phyloP scores from a whole-genome alignment of 306 rosid genomes.

The Ammopiptanthus mongolicus region DNA sequence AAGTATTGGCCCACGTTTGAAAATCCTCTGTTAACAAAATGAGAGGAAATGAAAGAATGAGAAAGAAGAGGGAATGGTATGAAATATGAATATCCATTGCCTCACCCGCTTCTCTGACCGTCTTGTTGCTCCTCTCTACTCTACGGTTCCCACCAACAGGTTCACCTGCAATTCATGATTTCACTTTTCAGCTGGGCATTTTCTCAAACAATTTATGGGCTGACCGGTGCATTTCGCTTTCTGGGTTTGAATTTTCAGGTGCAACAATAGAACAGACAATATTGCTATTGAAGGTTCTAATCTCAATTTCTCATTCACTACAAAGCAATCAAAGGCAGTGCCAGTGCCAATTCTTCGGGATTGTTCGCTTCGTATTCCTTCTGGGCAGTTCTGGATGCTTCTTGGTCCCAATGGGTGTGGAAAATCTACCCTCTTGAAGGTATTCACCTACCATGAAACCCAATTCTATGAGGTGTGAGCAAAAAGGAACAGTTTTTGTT shows the following conservation, averaged over 20 bases:
- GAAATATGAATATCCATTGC: slow-evolving; percentile 41
- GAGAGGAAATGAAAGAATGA: not conserved
- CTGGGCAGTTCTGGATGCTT: slow-evolving; percentile 89
- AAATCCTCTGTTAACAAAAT: not conserved
- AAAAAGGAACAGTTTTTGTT: not conserved
- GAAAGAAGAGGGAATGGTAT: slow-evolving; percentile 24
- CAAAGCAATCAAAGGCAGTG: slow-evolving; percentile 40
- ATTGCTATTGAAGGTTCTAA: slow-evolving; percentile 61
- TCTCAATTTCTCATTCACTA: slow-evolving; percentile 50
- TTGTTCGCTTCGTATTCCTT: slow-evolving; percentile 72
- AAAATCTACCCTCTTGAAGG: slow-evolving; percentile 88
- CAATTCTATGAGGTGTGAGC: not conserved
- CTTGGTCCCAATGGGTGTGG: slow-evolving; percentile 92
- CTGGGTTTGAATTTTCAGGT: slow-evolving; percentile 24
- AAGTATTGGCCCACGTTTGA: not conserved
- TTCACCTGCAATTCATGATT: not conserved
- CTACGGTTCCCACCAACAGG: slow-evolving; percentile 27
- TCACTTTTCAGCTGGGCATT: slow-evolving; percentile 26
- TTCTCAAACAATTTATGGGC: slow-evolving; percentile 19
- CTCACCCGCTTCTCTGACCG: slow-evolving; percentile 26
- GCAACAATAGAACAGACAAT: slow-evolving; percentile 20
- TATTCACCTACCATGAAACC: not conserved
- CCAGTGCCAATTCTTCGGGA: slow-evolving; percentile 58
- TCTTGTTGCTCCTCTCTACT: slow-evolving; percentile 36
- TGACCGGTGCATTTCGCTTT: not conserved